These are phyloP conservation scores for Botryobasidium botryosum DNA, from an alignment of 768 basidiomycete species.

Conservation along the genomic window DNA sequence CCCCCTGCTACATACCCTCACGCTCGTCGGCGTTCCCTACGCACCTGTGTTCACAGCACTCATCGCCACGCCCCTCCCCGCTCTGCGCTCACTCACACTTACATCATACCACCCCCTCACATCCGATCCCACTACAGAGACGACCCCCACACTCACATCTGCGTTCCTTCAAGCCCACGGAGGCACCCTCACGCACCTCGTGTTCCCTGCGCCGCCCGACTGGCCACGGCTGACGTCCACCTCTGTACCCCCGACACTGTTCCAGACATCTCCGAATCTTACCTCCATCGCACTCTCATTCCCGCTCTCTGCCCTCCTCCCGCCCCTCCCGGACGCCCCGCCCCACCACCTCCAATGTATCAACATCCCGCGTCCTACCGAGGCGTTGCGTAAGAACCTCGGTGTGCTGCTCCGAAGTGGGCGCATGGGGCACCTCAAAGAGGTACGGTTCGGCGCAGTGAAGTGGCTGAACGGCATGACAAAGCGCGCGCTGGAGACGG, in stretches of 20 bases:
- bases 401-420: conserved; percentile 33
- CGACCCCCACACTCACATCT: conserved; percentile 13
- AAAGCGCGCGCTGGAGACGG: conserved; percentile 46
- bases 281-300: conserved; percentile 56
- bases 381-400: conserved; percentile 38
- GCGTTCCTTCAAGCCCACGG: conserved; percentile 10
- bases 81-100: conserved; percentile 43
- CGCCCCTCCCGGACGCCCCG: conserved; percentile 17
- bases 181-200: conserved; percentile 7
- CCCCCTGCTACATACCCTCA: conserved; percentile 38
- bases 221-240: conserved; percentile 11
- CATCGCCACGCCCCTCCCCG: conserved; percentile 41
- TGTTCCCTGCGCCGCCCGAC: conserved; percentile 5
- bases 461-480: conserved; percentile 56
- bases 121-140: conserved; percentile 26
- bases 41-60: conserved; percentile 47
- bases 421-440: conserved; percentile 34
- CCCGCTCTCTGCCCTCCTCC: conserved; percentile 40
- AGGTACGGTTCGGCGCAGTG: conserved; percentile 47
- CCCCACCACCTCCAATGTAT: conserved; percentile 49
- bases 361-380: conserved; percentile 60
- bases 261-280: conserved; percentile 28
- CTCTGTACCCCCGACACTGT: not conserved
- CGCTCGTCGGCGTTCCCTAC: conserved; percentile 46
- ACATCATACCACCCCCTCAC: conserved; percentile 57